A percentile compares a stretch with the other conserved stretches of the same genome.
Conservation (phyloP, 768 basidiomycete species). For the Pholiota molesta region DNA sequence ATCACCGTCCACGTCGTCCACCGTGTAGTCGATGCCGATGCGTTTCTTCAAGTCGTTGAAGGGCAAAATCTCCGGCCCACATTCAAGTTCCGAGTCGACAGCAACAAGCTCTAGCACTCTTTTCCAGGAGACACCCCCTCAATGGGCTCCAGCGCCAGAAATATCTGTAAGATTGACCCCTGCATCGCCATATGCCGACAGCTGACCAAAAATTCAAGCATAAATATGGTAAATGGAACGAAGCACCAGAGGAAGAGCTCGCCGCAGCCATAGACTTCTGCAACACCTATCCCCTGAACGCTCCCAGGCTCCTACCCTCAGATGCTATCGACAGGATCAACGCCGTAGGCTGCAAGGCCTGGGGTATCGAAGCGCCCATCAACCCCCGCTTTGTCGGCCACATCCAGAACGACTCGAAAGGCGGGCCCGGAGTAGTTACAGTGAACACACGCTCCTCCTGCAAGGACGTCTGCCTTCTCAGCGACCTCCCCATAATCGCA, state of each 20-base stretch:
- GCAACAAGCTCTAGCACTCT: background rate
- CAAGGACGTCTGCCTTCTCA: slow-evolving; percentile 55
- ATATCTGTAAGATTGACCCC: slow-evolving; percentile 32
- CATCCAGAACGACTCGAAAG: slow-evolving; percentile 42
- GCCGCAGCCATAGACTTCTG: slow-evolving; percentile 57
- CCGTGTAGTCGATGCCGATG: background rate
- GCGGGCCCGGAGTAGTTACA: slow-evolving; percentile 33
- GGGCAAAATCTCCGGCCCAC: slow-evolving; percentile 5
- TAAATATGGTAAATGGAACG: slow-evolving; percentile 50
- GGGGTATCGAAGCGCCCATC: slow-evolving; percentile 50
- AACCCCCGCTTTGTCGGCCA: slow-evolving; percentile 47
- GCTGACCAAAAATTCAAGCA: slow-evolving; percentile 30
- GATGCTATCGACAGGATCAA: slow-evolving; percentile 54
- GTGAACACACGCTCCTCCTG: slow-evolving; percentile 47
- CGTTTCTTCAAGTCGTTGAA: slow-evolving; percentile 20
- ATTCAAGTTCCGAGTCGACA: background rate
- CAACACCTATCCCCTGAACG: slow-evolving; percentile 35
- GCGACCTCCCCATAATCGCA: slow-evolving; percentile 60
- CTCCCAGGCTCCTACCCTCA: slow-evolving; percentile 53
- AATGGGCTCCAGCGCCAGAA: slow-evolving; percentile 66
- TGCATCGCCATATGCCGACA: too few species aligned
- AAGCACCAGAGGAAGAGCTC: slow-evolving; percentile 61
- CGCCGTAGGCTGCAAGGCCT: slow-evolving; percentile 48
- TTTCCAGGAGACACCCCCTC: slow-evolving; percentile 41
- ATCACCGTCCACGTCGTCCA: background rate